Evolutionary conservation across 139 green algal species (phyloP).

Genomic region (Chlorella sp.): DNA sequence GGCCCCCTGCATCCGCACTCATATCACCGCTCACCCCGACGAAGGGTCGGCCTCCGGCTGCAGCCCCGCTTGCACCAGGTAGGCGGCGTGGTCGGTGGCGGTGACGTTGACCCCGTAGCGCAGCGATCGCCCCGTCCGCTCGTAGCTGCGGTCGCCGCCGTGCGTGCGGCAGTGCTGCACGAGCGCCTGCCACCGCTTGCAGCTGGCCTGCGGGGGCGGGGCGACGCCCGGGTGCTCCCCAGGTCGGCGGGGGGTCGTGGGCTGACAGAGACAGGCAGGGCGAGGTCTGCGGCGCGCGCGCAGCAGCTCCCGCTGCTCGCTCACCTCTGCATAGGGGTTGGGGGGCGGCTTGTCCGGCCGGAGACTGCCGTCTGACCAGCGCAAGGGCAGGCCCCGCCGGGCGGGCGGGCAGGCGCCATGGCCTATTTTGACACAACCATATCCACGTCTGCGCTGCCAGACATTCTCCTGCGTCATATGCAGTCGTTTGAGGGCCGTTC

Average conservation of each 20-base stretch:
- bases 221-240: too few species aligned
- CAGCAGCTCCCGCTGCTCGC: neutral
- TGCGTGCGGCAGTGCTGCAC: conserved; percentile 33
- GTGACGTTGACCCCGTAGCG: conserved; percentile 26
- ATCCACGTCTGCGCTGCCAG: too few species aligned
- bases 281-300: neutral
- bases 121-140: conserved; percentile 19
- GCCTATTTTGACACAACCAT: too few species aligned
- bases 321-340: conserved; percentile 34
- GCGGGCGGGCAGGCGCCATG: too few species aligned
- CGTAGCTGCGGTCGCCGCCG: conserved; percentile 32
- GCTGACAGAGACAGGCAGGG: neutral
- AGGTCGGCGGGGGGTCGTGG: too few species aligned
- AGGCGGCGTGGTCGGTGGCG: conserved; percentile 2
- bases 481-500: too few species aligned
- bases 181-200: conserved; percentile 31
- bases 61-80: conserved; percentile 11
- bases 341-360: conserved; percentile 15
- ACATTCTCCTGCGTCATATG: too few species aligned
- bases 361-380: conserved; percentile 41
- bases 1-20: too few species aligned
- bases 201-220: conserved; percentile 14
- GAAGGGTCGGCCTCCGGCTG: conserved; percentile 22
- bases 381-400: conserved; percentile 12
- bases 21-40: conserved; percentile 9